Conservation (phyloP, 768 basidiomycete genomes). For the Termitomyces heimii region DNA sequence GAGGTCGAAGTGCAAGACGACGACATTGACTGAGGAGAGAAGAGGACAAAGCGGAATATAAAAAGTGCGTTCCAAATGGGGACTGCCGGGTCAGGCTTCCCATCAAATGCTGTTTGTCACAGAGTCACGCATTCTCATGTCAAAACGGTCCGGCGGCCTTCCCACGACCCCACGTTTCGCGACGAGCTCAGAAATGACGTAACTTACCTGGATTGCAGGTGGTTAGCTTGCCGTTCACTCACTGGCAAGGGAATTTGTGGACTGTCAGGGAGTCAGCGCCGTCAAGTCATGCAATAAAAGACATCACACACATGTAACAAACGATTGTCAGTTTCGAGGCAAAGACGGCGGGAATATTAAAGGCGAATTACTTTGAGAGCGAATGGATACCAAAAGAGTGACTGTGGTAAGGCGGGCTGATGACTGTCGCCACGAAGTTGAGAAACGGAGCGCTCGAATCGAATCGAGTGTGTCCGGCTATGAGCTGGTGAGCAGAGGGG, state of each 20-base stretch:
- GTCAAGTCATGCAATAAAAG: neutral
- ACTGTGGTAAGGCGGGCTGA: conserved; percentile 38
- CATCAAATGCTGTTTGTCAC: conserved; percentile 13
- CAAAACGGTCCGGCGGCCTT: conserved; percentile 13
- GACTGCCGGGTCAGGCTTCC: conserved; percentile 16
- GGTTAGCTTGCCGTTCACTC: neutral
- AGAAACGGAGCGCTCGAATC: conserved; percentile 40
- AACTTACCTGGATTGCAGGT: conserved; percentile 7
- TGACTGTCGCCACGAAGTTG: conserved; percentile 15
- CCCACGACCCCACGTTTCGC: conserved; percentile 35
- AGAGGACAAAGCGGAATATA: conserved; percentile 18
- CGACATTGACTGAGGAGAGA: conserved; percentile 20
- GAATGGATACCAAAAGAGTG: conserved; percentile 37
- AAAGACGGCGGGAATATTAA: conserved; percentile 18
- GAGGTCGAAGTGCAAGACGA: conserved; percentile 16
- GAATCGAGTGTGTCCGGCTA: conserved; percentile 43
- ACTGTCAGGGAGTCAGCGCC: conserved; percentile 1
- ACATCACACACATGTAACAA: conserved; percentile 10
- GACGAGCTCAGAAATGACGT: conserved; percentile 24
- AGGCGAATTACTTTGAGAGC: conserved; percentile 24
- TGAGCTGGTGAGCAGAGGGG: conserved; percentile 25
- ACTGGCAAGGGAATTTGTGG: neutral
- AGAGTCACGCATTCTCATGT: conserved; percentile 14
- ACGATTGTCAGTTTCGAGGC: conserved; percentile 18
- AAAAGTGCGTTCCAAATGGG: conserved; percentile 17